A percentile compares a stretch with the other conserved stretches of the same genome.
phyloP scores from a whole-genome alignment of 2,329 filamentous ascomycete genomes.

The Calonectria pteridis region DNA sequence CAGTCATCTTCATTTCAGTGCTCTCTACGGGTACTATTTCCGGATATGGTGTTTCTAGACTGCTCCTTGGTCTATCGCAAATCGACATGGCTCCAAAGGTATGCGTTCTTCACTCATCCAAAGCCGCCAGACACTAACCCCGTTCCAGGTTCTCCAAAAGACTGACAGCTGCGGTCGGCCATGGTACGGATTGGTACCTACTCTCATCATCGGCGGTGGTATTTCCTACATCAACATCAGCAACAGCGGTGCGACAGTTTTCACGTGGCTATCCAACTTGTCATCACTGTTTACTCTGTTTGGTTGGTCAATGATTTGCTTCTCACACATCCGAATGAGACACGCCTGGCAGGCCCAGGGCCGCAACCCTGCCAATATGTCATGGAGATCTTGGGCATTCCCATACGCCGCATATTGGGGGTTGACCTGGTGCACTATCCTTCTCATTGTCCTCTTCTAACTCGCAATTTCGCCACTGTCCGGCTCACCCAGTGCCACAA shows the following conservation, averaged over 20 bases:
- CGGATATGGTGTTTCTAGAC: slow-evolving; percentile 58
- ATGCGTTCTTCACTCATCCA: not conserved
- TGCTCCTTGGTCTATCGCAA: slow-evolving; percentile 57
- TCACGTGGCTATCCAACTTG: slow-evolving; percentile 61
- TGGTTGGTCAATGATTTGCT: slow-evolving; percentile 58
- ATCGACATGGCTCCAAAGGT: slow-evolving; percentile 56
- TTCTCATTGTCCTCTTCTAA: slow-evolving; percentile 62
- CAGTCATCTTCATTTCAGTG: slow-evolving; percentile 61
- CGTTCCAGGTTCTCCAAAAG: slow-evolving; percentile 12
- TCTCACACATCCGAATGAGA: slow-evolving; percentile 58
- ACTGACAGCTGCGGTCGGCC: slow-evolving; percentile 27
- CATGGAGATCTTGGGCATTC: slow-evolving; percentile 59
- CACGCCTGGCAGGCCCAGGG: slow-evolving; percentile 56
- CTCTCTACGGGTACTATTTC: slow-evolving; percentile 58
- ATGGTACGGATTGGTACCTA: slow-evolving; percentile 55
- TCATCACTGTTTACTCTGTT: slow-evolving; percentile 59
- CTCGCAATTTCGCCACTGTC: slow-evolving; percentile 59
- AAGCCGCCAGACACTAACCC: not conserved
- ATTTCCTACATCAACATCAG: slow-evolving; percentile 58
- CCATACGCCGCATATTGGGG: slow-evolving; percentile 59
- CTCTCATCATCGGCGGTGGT: slow-evolving; percentile 62
- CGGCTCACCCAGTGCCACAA: slow-evolving; percentile 47
- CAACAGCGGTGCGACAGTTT: slow-evolving; percentile 56
- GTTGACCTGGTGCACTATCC: slow-evolving; percentile 56
- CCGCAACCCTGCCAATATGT: slow-evolving; percentile 50